Evolutionary conservation across 1,139 yeast genomes (phyloP), one percentile per base, ranked within the genome.

Genomic region (Hyphopichia buzzinii): DNA sequence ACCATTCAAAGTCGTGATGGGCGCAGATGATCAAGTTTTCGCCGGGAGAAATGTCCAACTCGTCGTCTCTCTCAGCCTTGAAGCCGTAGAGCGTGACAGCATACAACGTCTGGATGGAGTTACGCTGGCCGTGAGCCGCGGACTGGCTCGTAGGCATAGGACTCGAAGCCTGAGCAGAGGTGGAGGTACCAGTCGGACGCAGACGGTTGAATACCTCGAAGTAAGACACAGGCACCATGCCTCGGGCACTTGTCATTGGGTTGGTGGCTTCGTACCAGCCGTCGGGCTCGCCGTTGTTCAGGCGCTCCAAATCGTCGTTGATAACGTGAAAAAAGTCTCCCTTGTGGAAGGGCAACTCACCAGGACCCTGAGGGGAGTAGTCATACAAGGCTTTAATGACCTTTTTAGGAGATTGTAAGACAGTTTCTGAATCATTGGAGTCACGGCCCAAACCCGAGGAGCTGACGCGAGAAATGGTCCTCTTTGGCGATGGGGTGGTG

Each of bases 1-100:
- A 90, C 98, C 98, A 92, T 62, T 92, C 98, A 48, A 74, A 87
- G 41, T 88, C 92, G 54, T 92, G 95, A 61, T 90, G 97, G 2
- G 98, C 98, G 61, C 96, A 92, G 13, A 92, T 80, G 29, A 89
- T 86, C 47, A 92, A 76, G 50, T 87, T 84, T 54, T 92, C 98
- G 26, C 97, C 97, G 1, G 87, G 88, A 24, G 61, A 53, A 3
- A 92, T 87, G 44, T 84, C 84, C 47, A 92, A 72, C 59, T 92
- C 98, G 62, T 92, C 97, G 15, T 74, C 74, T 39, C 96, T 75
- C 62, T 92, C 97, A 4, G 97, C 97, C 44, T 72, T 75, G 59
- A 92, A 92, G 51, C 86, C 95, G 56, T 81, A 92, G 39, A 88
- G 68, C 7, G 73, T 66, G 22, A 67, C 65, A 1, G 75, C 77